Base-by-base conservation (phyloP, 2,329 filamentous ascomycete species). In the Blumeria graminis region DNA sequence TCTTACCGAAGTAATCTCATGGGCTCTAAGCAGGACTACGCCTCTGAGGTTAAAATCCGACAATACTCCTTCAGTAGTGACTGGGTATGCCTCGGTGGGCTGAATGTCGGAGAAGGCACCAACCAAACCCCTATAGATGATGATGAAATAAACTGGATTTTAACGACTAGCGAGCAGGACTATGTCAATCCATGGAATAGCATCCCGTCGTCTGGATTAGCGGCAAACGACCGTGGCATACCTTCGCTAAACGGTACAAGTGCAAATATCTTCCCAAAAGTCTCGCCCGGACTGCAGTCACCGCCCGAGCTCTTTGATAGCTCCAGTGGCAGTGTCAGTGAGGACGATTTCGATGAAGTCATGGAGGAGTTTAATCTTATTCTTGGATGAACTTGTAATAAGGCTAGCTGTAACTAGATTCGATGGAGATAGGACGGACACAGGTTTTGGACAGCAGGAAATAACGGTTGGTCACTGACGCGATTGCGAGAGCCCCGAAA, bases 361-460 rank as follows among this genome's bases (percentile, higher is more conserved):
- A 46, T 56, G 55, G 55, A 56, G 9, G 55, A 56, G 41, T 56
- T 46, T 46, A 48, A 50, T 22, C 18, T 56, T 14, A 46, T 50
- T 16, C 32, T 56, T 13, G 51, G 51, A 18, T 54, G 41, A 46
- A n/a, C 3, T 3, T 9, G 13, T 16, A 1, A 28, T 2, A 28
- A 28, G 22, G 22, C 22, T 28, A 28, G 22, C 4, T 28, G 22
- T 28, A 28, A 28, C 22, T 28, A 28, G 22, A 28, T 28, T 28
- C 4, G 22, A 28, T 28, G 22, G 22, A 4, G 22, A 28, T 28
- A 28, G 22, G 22, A 28, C 4, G 22, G 22, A 28, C 22, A 28
- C 22, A 4, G 22, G 22, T 28, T 28, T 28, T 28, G 22, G 22
- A 28, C 22, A 28, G 22, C 22, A 28, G 22, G 22, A 28, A 28